Conservation (phyloP, 1,284 basidiomycete species). For the Trichosporon coremiiforme region DNA sequence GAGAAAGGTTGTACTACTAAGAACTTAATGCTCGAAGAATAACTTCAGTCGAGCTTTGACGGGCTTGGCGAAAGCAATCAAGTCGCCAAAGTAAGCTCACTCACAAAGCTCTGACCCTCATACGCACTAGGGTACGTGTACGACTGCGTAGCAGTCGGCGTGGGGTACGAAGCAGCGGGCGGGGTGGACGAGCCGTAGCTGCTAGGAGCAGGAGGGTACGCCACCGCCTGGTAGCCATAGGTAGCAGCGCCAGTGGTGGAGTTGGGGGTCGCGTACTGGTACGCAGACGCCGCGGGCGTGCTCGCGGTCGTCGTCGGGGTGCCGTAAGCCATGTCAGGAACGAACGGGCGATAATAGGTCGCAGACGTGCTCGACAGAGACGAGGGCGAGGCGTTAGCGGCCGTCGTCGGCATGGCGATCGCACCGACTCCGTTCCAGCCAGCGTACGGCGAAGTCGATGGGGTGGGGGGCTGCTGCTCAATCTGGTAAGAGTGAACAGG, state of each 20-base stretch:
- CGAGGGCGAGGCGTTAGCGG: conserved; percentile 16
- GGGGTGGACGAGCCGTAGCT: conserved; percentile 14
- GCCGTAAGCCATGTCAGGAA: conserved; percentile 23
- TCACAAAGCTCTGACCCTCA: conserved; percentile 17
- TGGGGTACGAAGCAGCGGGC: conserved; percentile 15
- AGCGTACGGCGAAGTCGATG: conserved; percentile 19
- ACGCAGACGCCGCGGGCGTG: neutral
- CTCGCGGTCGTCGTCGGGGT: conserved; percentile 12
- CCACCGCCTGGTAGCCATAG: conserved; percentile 9
- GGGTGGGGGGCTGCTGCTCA: conserved; percentile 24
- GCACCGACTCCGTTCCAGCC: conserved; percentile 26
- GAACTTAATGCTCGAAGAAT: conserved; percentile 4
- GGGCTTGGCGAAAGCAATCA: neutral
- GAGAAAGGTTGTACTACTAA: neutral
- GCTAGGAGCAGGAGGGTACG: conserved; percentile 10
- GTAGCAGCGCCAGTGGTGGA: conserved; percentile 9
- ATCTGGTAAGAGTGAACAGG: conserved; percentile 26
- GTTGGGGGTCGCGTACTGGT: conserved; percentile 9
- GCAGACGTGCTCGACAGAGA: conserved; percentile 12
- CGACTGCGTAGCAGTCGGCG: conserved; percentile 18
- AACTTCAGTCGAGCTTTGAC: neutral
- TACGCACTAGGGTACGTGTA: conserved; percentile 19
- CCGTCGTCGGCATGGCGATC: conserved; percentile 21
- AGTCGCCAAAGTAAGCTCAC: conserved; percentile 14
- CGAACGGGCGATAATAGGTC: conserved; percentile 25